phyloP scores from a whole-genome alignment of 306 rosid genomes.

The Fragaria nilgerrensis region DNA sequence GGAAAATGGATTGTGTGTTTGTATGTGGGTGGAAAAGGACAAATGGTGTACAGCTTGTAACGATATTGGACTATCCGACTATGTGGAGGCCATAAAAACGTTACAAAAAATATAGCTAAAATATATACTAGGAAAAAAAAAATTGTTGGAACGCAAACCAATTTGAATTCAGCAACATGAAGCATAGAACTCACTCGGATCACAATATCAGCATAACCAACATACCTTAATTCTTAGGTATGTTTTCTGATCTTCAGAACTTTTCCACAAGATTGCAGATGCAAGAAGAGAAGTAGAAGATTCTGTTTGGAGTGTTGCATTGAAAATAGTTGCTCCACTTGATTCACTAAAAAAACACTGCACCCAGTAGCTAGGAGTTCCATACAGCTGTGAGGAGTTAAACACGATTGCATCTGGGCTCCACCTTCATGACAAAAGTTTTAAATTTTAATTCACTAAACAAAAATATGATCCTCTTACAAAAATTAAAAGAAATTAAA shows the following conservation, averaged over 20 bases:
- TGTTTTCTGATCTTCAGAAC: conserved; percentile 23
- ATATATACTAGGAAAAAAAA: not conserved
- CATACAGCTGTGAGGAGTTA: conserved; percentile 64
- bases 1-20: not conserved
- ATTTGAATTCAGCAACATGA: not conserved
- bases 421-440: conserved; percentile 52
- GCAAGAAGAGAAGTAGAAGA: conserved; percentile 42
- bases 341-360: conserved; percentile 63
- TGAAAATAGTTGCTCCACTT: conserved; percentile 78
- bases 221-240: conserved; percentile 68
- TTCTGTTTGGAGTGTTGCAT: conserved; percentile 45
- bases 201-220: not conserved
- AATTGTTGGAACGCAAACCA: not conserved
- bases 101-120: not conserved
- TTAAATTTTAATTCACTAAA: conserved; percentile 27
- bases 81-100: not conserved
- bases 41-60: not conserved
- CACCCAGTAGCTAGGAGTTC: conserved; percentile 97
- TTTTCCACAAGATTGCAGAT: conserved; percentile 59
- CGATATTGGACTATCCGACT: not conserved
- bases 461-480: conserved; percentile 3
- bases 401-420: conserved; percentile 94
- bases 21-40: too few relatives aligned
- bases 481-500: not conserved
- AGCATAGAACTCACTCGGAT: not conserved